Conservation (phyloP, 768 basidiomycete species). For the Rhizopogon roseolus region DNA sequence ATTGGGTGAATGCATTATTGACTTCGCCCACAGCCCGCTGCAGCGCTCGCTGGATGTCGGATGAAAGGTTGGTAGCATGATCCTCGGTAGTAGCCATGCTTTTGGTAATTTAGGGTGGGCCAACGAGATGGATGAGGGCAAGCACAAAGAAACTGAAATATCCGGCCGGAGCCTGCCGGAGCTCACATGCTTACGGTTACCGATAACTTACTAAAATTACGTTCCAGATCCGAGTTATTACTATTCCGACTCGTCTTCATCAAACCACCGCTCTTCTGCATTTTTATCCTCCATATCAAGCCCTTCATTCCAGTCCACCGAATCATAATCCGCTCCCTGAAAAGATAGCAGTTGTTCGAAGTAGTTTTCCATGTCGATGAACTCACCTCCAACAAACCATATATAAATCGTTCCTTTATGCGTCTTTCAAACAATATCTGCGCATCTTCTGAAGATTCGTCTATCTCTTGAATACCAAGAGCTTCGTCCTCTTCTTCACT, state of each 20-base stretch:
- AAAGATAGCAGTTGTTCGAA: background rate
- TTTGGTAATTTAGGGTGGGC: constrained; percentile 36
- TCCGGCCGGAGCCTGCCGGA: background rate
- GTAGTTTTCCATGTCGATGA: background rate
- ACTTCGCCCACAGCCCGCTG: constrained; percentile 44
- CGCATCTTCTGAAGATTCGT: constrained; percentile 42
- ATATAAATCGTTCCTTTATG: constrained; percentile 68
- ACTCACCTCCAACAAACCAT: constrained; percentile 68
- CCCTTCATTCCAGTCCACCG: constrained; percentile 71
- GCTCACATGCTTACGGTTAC: background rate
- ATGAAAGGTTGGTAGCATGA: constrained; percentile 24
- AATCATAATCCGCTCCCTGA: constrained; percentile 66
- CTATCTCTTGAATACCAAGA: constrained; percentile 6
- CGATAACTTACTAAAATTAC: constrained; percentile 15
- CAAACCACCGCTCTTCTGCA: constrained; percentile 70
- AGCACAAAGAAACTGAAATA: constrained; percentile 19
- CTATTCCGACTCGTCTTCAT: constrained; percentile 46
- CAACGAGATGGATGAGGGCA: constrained; percentile 35
- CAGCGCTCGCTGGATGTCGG: constrained; percentile 46
- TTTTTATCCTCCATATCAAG: constrained; percentile 58
- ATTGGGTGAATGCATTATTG: constrained; percentile 32
- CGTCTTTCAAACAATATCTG: constrained; percentile 51
- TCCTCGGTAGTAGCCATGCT: constrained; percentile 16
- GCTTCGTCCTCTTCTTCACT: constrained; percentile 29
- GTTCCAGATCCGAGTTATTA: background rate